Evolutionary conservation across 345 rosid genomes (phyloP).

Genomic region (Nasturtium officinale): DNA sequence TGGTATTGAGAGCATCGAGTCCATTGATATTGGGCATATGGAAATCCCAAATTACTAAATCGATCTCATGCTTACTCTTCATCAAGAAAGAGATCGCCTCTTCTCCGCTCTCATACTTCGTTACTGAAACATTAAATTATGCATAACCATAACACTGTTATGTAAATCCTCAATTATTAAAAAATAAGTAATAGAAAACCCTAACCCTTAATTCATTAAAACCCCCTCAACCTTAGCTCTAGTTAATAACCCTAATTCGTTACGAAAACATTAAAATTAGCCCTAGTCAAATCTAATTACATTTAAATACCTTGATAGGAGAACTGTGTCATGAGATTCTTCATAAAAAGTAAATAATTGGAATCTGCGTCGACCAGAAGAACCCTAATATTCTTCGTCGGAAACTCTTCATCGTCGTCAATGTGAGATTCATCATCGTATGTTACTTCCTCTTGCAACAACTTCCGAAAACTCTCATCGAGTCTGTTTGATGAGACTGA

Average conservation of each 20-base stretch:
- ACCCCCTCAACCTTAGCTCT: background rate
- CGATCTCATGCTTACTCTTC: constrained; percentile 31
- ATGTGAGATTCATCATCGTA: background rate
- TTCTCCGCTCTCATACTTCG: constrained; percentile 7
- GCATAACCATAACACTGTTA: background rate
- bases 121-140: constrained; percentile 26
- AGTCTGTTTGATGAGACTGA: background rate
- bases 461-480: background rate
- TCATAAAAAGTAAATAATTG: background rate
- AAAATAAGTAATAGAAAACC: background rate
- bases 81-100: constrained; percentile 20
- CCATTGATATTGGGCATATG: constrained; percentile 26
- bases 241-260: background rate
- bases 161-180: background rate
- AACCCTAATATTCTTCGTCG: constrained; percentile 11
- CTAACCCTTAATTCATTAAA: background rate
- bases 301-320: constrained; percentile 33
- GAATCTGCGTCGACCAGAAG: constrained; percentile 37
- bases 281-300: background rate
- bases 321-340: constrained; percentile 24
- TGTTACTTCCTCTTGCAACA: constrained; percentile 1
- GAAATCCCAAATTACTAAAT: constrained; percentile 39
- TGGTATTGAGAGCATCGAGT: constrained; percentile 27
- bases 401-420: constrained; percentile 12
- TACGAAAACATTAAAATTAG: background rate